These are phyloP conservation scores for Ambrosia artemisiifolia DNA, from an alignment of 129 eudicot species.

Conservation along the genomic window DNA sequence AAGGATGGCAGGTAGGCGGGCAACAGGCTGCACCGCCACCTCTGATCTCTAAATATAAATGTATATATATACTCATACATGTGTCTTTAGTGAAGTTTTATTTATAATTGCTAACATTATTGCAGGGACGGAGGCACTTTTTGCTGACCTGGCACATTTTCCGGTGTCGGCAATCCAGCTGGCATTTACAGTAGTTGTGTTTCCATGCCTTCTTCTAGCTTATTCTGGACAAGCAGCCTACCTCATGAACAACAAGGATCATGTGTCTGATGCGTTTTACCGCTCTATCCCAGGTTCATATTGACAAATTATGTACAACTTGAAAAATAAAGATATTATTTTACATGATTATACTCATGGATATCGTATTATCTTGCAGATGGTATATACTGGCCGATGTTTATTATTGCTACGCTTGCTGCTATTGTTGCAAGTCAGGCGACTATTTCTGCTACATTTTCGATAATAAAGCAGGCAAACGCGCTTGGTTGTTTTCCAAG, in stretches of 20 bases:
- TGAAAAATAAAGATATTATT: not conserved
- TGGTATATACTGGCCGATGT: constrained; percentile 80
- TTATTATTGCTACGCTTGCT: constrained; percentile 77
- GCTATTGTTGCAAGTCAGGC: constrained; percentile 97
- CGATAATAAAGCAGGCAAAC: constrained; percentile 81
- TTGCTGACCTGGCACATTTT: constrained; percentile 95
- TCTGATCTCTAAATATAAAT: not conserved
- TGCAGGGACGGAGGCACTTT: constrained; percentile 95
- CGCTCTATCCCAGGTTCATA: constrained; percentile 88
- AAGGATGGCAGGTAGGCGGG: no score
- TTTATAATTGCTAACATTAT: constrained; percentile 19
- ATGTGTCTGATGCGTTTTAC: constrained; percentile 80
- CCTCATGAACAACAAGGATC: constrained; percentile 73
- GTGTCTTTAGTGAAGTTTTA: not conserved
- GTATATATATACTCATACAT: not conserved
- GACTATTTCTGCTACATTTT: constrained; percentile 87
- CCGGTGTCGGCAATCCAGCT: constrained; percentile 89
- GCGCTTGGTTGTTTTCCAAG: constrained; percentile 96
- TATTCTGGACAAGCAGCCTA: constrained; percentile 98
- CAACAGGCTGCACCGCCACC: no score
- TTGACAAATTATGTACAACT: not conserved
- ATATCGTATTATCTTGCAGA: constrained; percentile 47
- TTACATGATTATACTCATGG: not conserved
- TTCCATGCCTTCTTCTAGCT: constrained; percentile 94
- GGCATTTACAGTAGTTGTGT: constrained; percentile 81